Base-by-base conservation (phyloP, 345 rosid genomes). In the Pugionium cornutum region DNA sequence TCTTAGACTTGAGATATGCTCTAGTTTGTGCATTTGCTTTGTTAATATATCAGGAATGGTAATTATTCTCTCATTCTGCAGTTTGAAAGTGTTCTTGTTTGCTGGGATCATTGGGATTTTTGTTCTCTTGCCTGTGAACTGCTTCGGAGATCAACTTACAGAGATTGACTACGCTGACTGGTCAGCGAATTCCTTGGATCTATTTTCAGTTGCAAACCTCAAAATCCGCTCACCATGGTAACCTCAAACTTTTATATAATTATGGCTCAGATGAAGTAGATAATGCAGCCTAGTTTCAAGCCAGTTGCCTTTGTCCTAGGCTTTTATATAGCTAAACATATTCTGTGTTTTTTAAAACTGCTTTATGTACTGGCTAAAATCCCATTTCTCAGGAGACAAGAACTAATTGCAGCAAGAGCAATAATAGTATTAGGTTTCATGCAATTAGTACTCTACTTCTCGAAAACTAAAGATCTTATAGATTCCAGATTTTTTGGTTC, bases 91-190 rank as follows among this genome's bases (percentile, higher is more conserved):
- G 63, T 92, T 89, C 81, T 64, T 84, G 74, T 81, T 89, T 45
- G 92, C 95, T 63, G 99, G 92, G 61, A 64, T 89, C 70, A 83
- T 92, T 55, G 99, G 99, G 62, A 58, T 84, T 73, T 83, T 88
- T 79, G 80, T 88, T 80, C 82, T 92, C 80, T 89, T 92, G 74
- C 99, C 99, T 66, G 86, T 92, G 45, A 86, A 92, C 75, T 79
- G 84, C 81, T 65, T 70, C 1, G 98, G 98, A 35, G 84, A 79
- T 76, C 83, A 81, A 69, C 83, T 92, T 57, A 45, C 55, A 1
- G 75, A 77, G 75, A 74, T 89, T 50, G 85, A 89, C 78, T 89
- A 88, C 32, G 65, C 59, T 7, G 85, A 89, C 74, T 77, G 91
- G 35, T 75, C 89, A 5, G 79, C 76, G 33, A 88, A 86, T 66